Evolutionary conservation across 495 filamentous ascomycete species (phyloP), one percentile per base, ranked within the genome.

Genomic region (Aspergillus affinis): DNA sequence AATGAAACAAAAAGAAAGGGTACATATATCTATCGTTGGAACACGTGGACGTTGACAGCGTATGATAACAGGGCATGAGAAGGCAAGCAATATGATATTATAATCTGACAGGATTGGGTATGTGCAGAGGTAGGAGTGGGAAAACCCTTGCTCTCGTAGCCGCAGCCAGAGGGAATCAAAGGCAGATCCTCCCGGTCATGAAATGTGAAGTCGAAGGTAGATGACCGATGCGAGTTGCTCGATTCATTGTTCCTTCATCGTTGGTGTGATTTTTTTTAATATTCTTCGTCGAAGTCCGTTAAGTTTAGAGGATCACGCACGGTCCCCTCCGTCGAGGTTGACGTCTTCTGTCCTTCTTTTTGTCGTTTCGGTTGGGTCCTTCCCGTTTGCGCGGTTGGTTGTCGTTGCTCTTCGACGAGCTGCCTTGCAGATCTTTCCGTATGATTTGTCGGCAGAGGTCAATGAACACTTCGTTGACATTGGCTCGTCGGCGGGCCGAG

Each of bases 371-470:
- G 48, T 61, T 70, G 8, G 69, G 61, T 29, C 68, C 68, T 27
- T 79, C 77, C 46, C 78, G 71, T 61, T 74, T 77, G 47, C 76
- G 69, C 6, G 59, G 45, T 6, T 67, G 50, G 15, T 47, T 64
- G 44, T 82, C 78, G 56, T 62, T 75, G 61, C 66, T 81, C 69
- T 67, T 79, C 63, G 70, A 32, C 29, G 29, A 71, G 61, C 69
- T 78, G 58, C 61, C 84, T 70, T 69, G 72, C 59, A 75, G 81
- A 59, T 92, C 88, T 61, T 86, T 90, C 55, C 84, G 83, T 49
- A 97, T 89, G 75, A 97, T 95, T 76, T 97, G 93, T 55, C 91
- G 82, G 70, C 92, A 96, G 64, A 97, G 84, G 73, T 98, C 92
- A 64, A 92, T 78, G 75, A 97, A 98, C 47, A 94, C 91, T 71